Conservation (phyloP, 2,329 filamentous ascomycete species). For the Aureobasidium sp. region DNA sequence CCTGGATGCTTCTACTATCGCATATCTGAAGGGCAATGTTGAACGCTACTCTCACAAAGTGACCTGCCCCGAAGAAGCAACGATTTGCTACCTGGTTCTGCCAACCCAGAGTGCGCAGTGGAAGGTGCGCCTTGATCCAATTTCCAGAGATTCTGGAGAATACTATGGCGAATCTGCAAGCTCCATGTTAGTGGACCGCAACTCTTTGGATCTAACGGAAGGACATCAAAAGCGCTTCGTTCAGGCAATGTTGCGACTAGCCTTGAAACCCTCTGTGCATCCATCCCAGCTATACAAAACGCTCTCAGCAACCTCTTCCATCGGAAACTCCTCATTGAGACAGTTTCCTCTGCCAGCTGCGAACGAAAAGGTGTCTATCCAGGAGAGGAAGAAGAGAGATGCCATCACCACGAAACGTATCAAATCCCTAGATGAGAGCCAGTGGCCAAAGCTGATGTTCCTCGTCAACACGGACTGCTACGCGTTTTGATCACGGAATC, state of each 20-base stretch:
- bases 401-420: neutral
- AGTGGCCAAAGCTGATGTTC: conserved; percentile 2
- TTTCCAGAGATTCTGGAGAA: neutral
- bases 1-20: neutral
- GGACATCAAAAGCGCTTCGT: neutral
- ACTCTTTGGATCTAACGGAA: neutral
- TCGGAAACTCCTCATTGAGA: neutral
- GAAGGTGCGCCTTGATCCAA: neutral
- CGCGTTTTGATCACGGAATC: neutral
- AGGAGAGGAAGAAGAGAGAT: neutral
- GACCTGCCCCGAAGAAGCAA: neutral
- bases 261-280: neutral
- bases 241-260: neutral
- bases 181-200: neutral
- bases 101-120: neutral
- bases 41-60: neutral
- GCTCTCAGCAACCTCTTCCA: neutral
- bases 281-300: neutral
- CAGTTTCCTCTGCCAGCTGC: neutral
- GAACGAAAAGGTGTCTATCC: neutral
- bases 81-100: neutral
- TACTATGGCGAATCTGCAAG: neutral
- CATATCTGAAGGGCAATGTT: neutral
- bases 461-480: neutral
- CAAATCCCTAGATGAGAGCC: neutral